Evolutionary conservation across 2,329 filamentous ascomycete genomes (phyloP).

Genomic region (Sporothrix humicola): DNA sequence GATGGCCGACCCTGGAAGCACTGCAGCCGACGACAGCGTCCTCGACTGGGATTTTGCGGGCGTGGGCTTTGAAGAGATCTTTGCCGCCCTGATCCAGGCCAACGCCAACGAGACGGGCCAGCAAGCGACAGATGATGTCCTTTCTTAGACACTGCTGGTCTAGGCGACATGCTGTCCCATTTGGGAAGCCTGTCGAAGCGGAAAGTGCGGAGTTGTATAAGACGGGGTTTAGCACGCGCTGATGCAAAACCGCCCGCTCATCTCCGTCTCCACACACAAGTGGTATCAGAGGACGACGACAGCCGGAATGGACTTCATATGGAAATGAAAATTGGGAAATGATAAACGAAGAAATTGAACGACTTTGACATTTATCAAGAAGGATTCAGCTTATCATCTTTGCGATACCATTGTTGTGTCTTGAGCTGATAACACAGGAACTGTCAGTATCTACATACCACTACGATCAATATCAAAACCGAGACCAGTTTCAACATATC

Average conservation of each 20-base stretch:
- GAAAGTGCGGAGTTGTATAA: neutral
- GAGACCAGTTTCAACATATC: too few relatives aligned
- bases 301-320: too few relatives aligned
- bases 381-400: too few relatives aligned
- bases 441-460: too few relatives aligned
- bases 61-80: constrained; percentile 29
- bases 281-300: too few relatives aligned
- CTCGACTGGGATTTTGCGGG: constrained; percentile 30
- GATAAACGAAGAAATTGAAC: neutral
- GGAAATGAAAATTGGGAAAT: too few relatives aligned
- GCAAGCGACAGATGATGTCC: neutral
- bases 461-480: too few relatives aligned
- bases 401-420: too few relatives aligned
- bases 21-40: neutral
- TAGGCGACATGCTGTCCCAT: constrained; percentile 9
- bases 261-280: neutral
- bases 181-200: neutral
- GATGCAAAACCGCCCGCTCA: neutral
- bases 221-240: constrained; percentile 16
- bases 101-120: neutral
- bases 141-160: too few relatives aligned
- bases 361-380: too few relatives aligned
- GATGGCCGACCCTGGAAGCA: neutral
- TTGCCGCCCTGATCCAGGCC: constrained; percentile 26
- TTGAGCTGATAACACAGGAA: too few relatives aligned